These are phyloP conservation scores for Thalassiosira hispida DNA, from an alignment of 352 stramenopile species.

Conservation along the genomic window DNA sequence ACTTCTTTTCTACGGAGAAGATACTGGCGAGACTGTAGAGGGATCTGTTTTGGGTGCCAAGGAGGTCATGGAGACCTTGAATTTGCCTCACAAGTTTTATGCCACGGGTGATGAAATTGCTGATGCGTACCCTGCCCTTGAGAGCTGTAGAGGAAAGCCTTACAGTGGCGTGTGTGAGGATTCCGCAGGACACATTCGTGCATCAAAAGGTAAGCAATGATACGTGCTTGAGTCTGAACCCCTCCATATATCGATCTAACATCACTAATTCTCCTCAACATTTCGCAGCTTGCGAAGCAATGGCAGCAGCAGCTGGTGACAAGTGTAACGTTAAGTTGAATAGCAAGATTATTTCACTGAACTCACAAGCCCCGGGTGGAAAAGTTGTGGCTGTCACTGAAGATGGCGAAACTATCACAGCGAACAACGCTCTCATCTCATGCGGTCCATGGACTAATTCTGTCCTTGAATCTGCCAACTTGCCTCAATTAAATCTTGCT, in stretches of 20 bases:
- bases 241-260: not conserved
- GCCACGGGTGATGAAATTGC: conserved; percentile 42
- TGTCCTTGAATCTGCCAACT: conserved; percentile 28
- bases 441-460: conserved; percentile 50
- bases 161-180: conserved; percentile 56
- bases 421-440: conserved; percentile 41
- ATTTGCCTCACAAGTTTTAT: conserved; percentile 44
- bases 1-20: conserved; percentile 58
- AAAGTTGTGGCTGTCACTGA: conserved; percentile 30
- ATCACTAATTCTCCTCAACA: not conserved
- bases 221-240: not conserved
- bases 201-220: conserved; percentile 25
- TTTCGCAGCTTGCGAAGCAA: conserved; percentile 40
- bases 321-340: conserved; percentile 41
- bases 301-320: conserved; percentile 38
- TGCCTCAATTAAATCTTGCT: conserved; percentile 35
- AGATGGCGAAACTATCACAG: conserved; percentile 42
- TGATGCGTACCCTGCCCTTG: conserved; percentile 37
- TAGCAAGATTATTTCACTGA: conserved; percentile 41
- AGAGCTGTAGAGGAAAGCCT: conserved; percentile 35
- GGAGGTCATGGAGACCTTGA: conserved; percentile 47
- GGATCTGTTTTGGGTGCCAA: conserved; percentile 46
- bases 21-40: conserved; percentile 56
- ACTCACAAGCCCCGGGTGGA: conserved; percentile 9
- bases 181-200: conserved; percentile 44